phyloP scores from a whole-genome alignment of 441 rosid genomes.

The Croton setiger region DNA sequence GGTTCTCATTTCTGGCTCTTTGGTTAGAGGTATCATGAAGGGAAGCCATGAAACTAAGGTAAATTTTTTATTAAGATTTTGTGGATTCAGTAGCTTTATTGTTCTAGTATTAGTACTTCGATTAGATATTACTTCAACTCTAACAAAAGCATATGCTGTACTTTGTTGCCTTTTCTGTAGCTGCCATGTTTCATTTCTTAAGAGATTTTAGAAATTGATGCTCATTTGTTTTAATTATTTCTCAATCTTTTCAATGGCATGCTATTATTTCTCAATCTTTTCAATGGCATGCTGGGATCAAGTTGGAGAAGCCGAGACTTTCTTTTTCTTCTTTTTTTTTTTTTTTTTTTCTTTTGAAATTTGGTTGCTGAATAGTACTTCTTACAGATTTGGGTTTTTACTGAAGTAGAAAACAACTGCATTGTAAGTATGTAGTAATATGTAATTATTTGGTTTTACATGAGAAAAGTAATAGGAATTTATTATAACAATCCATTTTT shows the following conservation, averaged over 20 bases:
- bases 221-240: too few relatives aligned
- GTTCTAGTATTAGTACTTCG: not conserved
- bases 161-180: not conserved
- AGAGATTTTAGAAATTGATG: not conserved
- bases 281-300: not conserved
- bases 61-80: not conserved
- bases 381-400: not conserved
- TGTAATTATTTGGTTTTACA: not conserved
- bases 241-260: not conserved
- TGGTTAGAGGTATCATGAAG: conserved; percentile 34
- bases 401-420: not conserved
- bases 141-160: not conserved
- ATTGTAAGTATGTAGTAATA: not conserved
- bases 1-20: not conserved
- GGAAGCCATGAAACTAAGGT: conserved; percentile 48
- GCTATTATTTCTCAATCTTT: too few relatives aligned
- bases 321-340: too few relatives aligned
- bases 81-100: not conserved
- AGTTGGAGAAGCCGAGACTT: not conserved
- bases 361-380: too few relatives aligned
- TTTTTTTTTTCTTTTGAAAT: too few relatives aligned
- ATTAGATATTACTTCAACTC: not conserved
- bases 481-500: not conserved
- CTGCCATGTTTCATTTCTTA: not conserved
- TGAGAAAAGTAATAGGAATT: not conserved